Evolutionary conservation across 208 protist genomes (phyloP), one percentile per base, ranked within the genome.

Genomic region (Trypanosoma brucei): DNA sequence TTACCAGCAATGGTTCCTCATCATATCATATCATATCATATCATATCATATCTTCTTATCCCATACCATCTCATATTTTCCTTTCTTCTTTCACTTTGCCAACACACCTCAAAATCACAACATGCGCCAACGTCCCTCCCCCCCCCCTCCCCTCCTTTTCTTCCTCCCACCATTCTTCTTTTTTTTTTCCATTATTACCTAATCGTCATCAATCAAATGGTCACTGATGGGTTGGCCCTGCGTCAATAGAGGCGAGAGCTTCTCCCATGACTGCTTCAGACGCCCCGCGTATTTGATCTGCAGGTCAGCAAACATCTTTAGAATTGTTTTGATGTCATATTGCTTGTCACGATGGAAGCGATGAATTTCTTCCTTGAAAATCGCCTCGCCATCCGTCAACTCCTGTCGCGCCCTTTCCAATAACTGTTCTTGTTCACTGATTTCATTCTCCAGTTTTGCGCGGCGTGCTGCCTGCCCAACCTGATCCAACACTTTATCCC

Each of bases 261-360:
- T 69, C 7, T 88, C 76, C 87, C 89, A 95, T 44, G 75, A 70
- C 36, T 88, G 55, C 68, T 79, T 79, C 78, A 95, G 81, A 36
- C 69, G 59, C 46, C 64, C 61, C 1, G 84, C 80, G 59, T 89
- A 92, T 37, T 81, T 76, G n/a, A 95, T 62, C 73, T 94, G 85
- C 36, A 95, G 57, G 70, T 86, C 72, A 36, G 79, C 76, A 58
- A 94, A 94, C 33, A 66, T 72, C 49, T 88, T 80, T 44, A 95
- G 68, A 56, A 95, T 73, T 53, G 73, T 78, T 59, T 84, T 82
- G 36, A 92, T 75, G 65, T 94, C 92, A 58, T 85, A 83, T 68
- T 94, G 86, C 59, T 91, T 88, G 38, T 86, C 82, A 8, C 72
- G 59, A 63, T 95, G 87, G 62, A 95, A 96, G 11, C 78, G 72